These are phyloP conservation scores for Adansonia madagascariensis DNA, from an alignment of 441 rosid genomes.

Conservation along the genomic window DNA sequence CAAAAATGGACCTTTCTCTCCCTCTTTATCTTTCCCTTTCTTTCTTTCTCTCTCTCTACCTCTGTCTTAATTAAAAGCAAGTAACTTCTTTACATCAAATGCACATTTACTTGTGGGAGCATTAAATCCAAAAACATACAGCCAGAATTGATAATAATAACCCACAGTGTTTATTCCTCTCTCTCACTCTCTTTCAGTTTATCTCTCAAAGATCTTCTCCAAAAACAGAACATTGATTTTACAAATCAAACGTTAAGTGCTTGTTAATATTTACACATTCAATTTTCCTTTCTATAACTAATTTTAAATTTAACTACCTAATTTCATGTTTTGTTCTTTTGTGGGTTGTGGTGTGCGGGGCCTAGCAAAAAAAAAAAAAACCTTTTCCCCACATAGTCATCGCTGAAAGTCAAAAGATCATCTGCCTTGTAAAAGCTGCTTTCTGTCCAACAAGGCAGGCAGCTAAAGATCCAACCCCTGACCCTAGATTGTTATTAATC, in stretches of 20 bases:
- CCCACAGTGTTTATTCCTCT: conserved; percentile 12
- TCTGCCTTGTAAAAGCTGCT: conserved; percentile 51
- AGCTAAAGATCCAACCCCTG: not conserved
- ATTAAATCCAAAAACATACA: conserved; percentile 40
- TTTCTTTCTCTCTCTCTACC: conserved; percentile 8
- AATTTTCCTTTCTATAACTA: not conserved
- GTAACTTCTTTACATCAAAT: conserved; percentile 37
- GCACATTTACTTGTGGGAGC: conserved; percentile 30
- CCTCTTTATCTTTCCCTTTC: conserved; percentile 14
- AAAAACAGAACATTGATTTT: conserved; percentile 67
- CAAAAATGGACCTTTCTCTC: conserved; percentile 27
- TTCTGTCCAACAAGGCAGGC: conserved; percentile 41
- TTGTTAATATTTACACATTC: not conserved
- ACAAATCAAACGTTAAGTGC: conserved; percentile 30
- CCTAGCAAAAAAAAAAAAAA: conserved; percentile 14
- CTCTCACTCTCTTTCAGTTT: conserved; percentile 26
- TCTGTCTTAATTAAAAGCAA: conserved; percentile 33
- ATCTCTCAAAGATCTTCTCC: conserved; percentile 38
- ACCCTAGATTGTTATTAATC: not conserved
- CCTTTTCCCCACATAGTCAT: not conserved
- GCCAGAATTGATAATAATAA: conserved; percentile 27
- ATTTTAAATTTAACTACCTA: not conserved
- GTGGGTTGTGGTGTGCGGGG: conserved; percentile 26
- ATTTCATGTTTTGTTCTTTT: conserved; percentile 8
- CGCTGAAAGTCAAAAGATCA: conserved; percentile 45